Base-by-base conservation (phyloP, 768 basidiomycete species). In the Pulveroboletus ravenelii region DNA sequence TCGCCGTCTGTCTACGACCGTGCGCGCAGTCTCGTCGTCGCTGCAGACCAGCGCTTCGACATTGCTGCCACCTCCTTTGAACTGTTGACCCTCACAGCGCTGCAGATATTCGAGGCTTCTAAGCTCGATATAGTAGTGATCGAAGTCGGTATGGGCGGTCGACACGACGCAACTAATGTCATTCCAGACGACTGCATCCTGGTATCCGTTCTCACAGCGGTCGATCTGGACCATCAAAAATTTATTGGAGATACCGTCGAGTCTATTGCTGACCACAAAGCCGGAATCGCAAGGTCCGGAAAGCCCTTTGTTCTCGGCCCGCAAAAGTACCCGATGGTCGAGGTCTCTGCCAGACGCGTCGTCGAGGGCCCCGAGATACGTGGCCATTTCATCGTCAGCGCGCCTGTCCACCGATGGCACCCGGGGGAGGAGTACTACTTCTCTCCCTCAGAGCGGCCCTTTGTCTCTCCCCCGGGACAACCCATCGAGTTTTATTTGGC, bases 131-230 rank as follows among this genome's bases (percentile, higher is more conserved):
- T 97, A 35, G 86, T 84, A 18, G 81, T 98, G 10, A 68, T 96
- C 39, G 95, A 99, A 70, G 94, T 93, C 10, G 95, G 96, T 0
- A 85, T 99, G 87, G 96, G 96, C 0, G 96, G 96, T 5, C 76
- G 81, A 3, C 69, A 86, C 44, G 96, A 98, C 65, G 95, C 96
- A 17, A 99, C 96, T 3, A 99, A 99, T 64, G 78, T 88, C 47
- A 80, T 98, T 17, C 79, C 89, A 2, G 79, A 85, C 40, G 73
- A 78, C 1, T 72, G 72, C 45, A 78, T 94, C 37, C 67, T 92
- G 30, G 81, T 85, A 2, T 90, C 89, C n/a, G 87, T 82, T 30
- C 73, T 98, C 25, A 91, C 93, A 0, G 70, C 84, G 3, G 89
- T 98, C 18, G 94, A 93, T 66, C 72, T 98, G 38, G 96, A 99